Conservation (phyloP, 257 asterid species). For the Handroanthus guayacan region DNA sequence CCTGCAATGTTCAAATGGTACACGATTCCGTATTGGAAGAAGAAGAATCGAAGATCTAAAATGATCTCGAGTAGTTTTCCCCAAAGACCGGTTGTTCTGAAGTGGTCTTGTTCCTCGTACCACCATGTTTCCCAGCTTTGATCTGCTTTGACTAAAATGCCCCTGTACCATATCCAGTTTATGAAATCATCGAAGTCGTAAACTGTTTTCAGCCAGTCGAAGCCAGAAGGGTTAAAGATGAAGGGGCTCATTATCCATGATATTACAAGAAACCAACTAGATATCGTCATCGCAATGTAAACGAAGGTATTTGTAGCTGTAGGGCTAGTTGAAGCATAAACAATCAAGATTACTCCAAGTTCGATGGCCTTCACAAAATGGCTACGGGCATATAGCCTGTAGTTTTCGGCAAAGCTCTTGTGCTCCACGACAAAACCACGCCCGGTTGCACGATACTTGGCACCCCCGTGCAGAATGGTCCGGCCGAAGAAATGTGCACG, state of each 20-base stretch:
- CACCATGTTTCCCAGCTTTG: slow-evolving; percentile 98
- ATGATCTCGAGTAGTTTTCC: slow-evolving; percentile 91
- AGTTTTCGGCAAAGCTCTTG: slow-evolving; percentile 85
- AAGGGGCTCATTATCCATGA: slow-evolving; percentile 95
- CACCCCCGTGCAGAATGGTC: slow-evolving; percentile 94
- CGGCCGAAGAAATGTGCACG: slow-evolving; percentile 91
- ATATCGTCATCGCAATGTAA: slow-evolving; percentile 79
- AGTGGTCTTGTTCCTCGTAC: slow-evolving; percentile 93
- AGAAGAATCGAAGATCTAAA: slow-evolving; percentile 90
- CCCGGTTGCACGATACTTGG: slow-evolving; percentile 94
- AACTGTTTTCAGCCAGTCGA: slow-evolving; percentile 96
- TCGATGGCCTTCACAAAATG: slow-evolving; percentile 96
- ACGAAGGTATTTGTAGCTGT: slow-evolving; percentile 59
- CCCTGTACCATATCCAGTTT: slow-evolving; percentile 86
- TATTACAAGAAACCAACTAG: slow-evolving; percentile 91
- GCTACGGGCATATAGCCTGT: slow-evolving; percentile 88
- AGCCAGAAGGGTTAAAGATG: slow-evolving; percentile 88
- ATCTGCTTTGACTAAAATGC: slow-evolving; percentile 79
- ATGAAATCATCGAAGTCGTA: slow-evolving; percentile 85
- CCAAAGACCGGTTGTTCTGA: slow-evolving; percentile 95
- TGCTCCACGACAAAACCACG: slow-evolving; percentile 96
- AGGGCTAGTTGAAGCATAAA: slow-evolving; percentile 74
- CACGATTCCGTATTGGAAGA: slow-evolving; percentile 93
- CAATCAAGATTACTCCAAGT: slow-evolving; percentile 81
- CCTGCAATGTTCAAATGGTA: slow-evolving; percentile 72